Base-by-base conservation (phyloP, 345 rosid genomes). In the Anacardium occidentale region DNA sequence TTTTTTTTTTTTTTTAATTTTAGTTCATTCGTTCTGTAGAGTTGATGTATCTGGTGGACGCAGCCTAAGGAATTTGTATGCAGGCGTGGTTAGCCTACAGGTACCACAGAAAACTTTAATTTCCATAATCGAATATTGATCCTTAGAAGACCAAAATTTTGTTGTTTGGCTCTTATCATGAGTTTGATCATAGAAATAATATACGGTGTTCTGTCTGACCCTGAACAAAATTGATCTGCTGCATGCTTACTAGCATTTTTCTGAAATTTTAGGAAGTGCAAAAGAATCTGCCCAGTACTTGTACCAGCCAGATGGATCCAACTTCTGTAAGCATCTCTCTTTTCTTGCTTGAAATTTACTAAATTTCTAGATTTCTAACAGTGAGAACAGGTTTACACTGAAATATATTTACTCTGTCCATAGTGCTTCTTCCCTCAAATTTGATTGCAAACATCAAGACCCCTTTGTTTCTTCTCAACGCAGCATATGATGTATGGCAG, bases 371-470 rank as follows among this genome's bases (percentile, higher is more conserved):
- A 66, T 64, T 6, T 71, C 22, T 42, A 20, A 51, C n/a, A 63
- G 26, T 18, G 64, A 34, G 24, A 66, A 22, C n/a, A 59, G 40
- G 26, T 62, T 14, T 5, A 13, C 11, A 5, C 22, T 13, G 6
- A 58, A 53, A 47, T 51, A 18, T 48, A 15, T 54, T 62, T 18
- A 59, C 42, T 32, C 44, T 66, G 26, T 37, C 10, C 72, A 7
- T 60, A 92, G 94, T 92, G 98, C 86, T 92, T 92, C 85, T 92
- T 92, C 81, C 94, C 98, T 7, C 94, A 92, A 81, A 90, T 79
- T 64, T 86, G 74, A 77, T 92, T n/a, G 83, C 85, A 37, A 78
- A 77, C 71, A 83, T 92, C 34, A 86, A 86, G 78, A 86, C 98
- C 18, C 97, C 98, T 7, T 70, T 89, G 79, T 90, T 90, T 76